A percentile compares a stretch with the other conserved stretches of the same genome.
Evolutionary conservation across 345 rosid genomes (phyloP).

Genomic region (Pistacia vera): DNA sequence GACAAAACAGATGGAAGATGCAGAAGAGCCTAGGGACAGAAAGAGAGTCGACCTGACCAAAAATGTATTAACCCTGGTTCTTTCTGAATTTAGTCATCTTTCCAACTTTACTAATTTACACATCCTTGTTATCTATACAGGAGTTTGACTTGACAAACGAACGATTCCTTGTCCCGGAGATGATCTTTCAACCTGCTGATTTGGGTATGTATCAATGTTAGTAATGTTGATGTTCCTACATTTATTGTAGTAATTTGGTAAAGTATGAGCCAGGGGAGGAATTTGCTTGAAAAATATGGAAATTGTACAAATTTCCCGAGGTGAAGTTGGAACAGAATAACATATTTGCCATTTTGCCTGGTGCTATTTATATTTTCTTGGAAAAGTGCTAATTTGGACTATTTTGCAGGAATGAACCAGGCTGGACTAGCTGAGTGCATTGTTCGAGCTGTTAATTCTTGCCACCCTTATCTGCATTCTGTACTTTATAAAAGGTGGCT

Average conservation of each 20-base stretch:
- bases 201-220: conserved; percentile 51
- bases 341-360: background rate
- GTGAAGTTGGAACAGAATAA: conserved; percentile 2
- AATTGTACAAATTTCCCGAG: background rate
- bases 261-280: background rate
- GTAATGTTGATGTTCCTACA: background rate
- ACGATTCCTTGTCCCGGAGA: conserved; percentile 93
- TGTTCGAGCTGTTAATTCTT: conserved; percentile 85
- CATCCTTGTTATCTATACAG: conserved; percentile 43
- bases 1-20: conserved; percentile 28
- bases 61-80: conserved; percentile 47
- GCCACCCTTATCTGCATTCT: conserved; percentile 85
- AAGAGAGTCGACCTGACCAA: conserved; percentile 64
- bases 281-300: background rate
- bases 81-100: background rate
- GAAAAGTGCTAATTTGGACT: background rate
- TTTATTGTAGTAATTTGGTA: background rate
- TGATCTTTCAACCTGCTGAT: conserved; percentile 93
- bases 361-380: background rate
- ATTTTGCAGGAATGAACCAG: conserved; percentile 79
- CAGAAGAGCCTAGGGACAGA: conserved; percentile 44
- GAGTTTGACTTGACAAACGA: conserved; percentile 95
- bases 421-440: conserved; percentile 97
- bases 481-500: conserved; percentile 84
- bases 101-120: conserved; percentile 3